Conservation (phyloP, 1,284 basidiomycete genomes). For the Mrakiaceae sp. region DNA sequence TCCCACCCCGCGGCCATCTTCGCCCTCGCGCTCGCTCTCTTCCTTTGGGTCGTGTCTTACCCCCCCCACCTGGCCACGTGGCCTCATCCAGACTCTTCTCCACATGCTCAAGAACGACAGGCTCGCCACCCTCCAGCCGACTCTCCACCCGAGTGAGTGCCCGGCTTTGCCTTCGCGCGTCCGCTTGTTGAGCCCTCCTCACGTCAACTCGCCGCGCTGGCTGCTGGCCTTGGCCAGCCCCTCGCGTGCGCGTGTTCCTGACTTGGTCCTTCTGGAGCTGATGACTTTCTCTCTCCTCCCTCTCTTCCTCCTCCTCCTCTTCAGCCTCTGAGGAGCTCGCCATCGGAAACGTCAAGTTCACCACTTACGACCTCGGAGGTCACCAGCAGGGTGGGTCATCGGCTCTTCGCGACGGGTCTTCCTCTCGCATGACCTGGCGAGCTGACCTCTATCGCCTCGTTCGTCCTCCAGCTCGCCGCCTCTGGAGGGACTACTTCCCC, state of each 20-base stretch:
- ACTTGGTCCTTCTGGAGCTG: background rate
- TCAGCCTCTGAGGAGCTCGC: constrained; percentile 96
- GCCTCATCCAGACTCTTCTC: constrained; percentile 65
- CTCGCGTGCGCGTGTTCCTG: background rate
- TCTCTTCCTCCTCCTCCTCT: background rate
- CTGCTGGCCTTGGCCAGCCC: background rate
- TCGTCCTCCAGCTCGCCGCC: constrained; percentile 62
- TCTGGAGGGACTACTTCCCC: constrained; percentile 99
- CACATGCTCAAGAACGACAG: constrained; percentile 99
- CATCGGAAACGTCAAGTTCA: constrained; percentile 98
- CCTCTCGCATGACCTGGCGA: background rate
- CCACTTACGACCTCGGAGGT: constrained; percentile 95
- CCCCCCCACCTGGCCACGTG: background rate
- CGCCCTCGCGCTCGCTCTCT: background rate
- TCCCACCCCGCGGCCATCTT: constrained; percentile 10
- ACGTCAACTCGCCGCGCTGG: background rate
- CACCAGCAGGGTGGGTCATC: constrained; percentile 73
- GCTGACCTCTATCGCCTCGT: constrained; percentile 2
- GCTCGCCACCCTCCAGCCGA: constrained; percentile 93
- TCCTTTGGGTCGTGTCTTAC: background rate
- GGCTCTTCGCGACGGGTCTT: background rate
- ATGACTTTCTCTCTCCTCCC: background rate
- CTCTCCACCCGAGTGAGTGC: constrained; percentile 86
- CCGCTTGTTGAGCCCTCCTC: constrained; percentile 21
- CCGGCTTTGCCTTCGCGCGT: no score